Percentiles rank a stretch among this genome's conserved stretches.
Evolutionary conservation across 1,284 basidiomycete species (phyloP).

Genomic region (Coniferiporia sulphurascens): DNA sequence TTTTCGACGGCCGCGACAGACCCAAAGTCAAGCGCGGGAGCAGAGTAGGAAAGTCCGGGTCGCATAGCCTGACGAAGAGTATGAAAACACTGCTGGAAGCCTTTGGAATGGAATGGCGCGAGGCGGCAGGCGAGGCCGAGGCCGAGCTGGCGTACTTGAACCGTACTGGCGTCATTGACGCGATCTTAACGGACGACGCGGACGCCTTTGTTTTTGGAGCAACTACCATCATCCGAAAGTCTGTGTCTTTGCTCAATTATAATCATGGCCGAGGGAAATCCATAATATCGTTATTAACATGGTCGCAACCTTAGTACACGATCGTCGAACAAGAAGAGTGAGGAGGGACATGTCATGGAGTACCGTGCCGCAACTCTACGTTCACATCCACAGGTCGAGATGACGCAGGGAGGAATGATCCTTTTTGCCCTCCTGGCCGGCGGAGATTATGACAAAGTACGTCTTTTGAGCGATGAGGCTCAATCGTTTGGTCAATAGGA

Average conservation of each 20-base stretch:
- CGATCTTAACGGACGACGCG: slow-evolving; percentile 59
- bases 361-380: slow-evolving; percentile 37
- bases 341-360: slow-evolving; percentile 38
- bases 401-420: slow-evolving; percentile 52
- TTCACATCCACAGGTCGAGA: slow-evolving; percentile 31
- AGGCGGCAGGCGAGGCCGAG: slow-evolving; percentile 53
- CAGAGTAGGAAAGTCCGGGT: slow-evolving; percentile 40
- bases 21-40: slow-evolving; percentile 57
- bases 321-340: slow-evolving; percentile 29
- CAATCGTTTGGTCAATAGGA: slow-evolving; percentile 3
- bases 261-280: slow-evolving; percentile 41
- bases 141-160: slow-evolving; percentile 62
- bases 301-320: slow-evolving; percentile 33
- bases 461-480: slow-evolving; percentile 9
- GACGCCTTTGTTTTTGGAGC: slow-evolving; percentile 42
- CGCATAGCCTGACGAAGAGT: slow-evolving; percentile 36
- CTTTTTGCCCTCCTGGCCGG: slow-evolving; percentile 61
- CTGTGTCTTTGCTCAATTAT: slow-evolving; percentile 9
- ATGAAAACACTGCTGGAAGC: slow-evolving; percentile 45
- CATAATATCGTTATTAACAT: slow-evolving; percentile 35
- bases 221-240: slow-evolving; percentile 33
- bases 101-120: slow-evolving; percentile 58
- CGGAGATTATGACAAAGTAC: slow-evolving; percentile 58
- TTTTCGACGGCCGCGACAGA: slow-evolving; percentile 64
- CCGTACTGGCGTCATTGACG: slow-evolving; percentile 48